These are phyloP conservation scores for Russula dissimulans DNA, from an alignment of 768 basidiomycete genomes.

Conservation along the genomic window DNA sequence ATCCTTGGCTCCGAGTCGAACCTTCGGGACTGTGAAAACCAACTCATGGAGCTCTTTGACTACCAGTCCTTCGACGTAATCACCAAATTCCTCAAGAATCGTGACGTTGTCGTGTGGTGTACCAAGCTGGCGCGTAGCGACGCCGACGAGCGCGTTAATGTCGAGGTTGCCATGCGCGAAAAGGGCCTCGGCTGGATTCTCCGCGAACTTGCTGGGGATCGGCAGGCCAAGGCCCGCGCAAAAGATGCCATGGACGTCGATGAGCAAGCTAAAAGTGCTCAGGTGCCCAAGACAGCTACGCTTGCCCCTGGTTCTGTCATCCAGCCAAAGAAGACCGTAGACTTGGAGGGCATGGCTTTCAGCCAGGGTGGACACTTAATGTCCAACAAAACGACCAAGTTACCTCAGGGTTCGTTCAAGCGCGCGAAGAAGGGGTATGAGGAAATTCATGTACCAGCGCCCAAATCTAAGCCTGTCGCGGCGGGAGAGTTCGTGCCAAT, in stretches of 20 bases:
- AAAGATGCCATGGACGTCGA: conserved; percentile 77
- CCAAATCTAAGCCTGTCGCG: conserved; percentile 60
- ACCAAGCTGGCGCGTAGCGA: conserved; percentile 89
- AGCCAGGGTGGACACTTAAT: conserved; percentile 93
- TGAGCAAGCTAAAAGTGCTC: conserved; percentile 34
- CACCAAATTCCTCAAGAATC: conserved; percentile 86
- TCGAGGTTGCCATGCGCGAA: conserved; percentile 98
- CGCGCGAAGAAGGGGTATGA: conserved; percentile 94
- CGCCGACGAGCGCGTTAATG: conserved; percentile 81
- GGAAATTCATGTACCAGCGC: conserved; percentile 94
- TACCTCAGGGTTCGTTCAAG: conserved; percentile 97
- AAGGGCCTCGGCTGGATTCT: conserved; percentile 95
- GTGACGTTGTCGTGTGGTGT: conserved; percentile 96
- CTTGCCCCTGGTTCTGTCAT: conserved; percentile 80
- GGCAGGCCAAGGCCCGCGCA: conserved; percentile 44
- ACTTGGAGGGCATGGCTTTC: conserved; percentile 93
- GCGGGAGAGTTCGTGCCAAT: conserved; percentile 68
- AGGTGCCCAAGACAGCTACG: conserved; percentile 74
- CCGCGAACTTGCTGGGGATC: conserved; percentile 76
- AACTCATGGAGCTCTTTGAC: conserved; percentile 94
- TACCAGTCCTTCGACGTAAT: conserved; percentile 87
- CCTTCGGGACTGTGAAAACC: conserved; percentile 89
- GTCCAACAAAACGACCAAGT: conserved; percentile 98
- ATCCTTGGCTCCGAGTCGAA: conserved; percentile 81
- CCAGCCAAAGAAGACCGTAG: conserved; percentile 77